Evolutionary conservation across 2,329 filamentous ascomycete genomes (phyloP).

Genomic region (Aspergillus brunneoviolaceus): DNA sequence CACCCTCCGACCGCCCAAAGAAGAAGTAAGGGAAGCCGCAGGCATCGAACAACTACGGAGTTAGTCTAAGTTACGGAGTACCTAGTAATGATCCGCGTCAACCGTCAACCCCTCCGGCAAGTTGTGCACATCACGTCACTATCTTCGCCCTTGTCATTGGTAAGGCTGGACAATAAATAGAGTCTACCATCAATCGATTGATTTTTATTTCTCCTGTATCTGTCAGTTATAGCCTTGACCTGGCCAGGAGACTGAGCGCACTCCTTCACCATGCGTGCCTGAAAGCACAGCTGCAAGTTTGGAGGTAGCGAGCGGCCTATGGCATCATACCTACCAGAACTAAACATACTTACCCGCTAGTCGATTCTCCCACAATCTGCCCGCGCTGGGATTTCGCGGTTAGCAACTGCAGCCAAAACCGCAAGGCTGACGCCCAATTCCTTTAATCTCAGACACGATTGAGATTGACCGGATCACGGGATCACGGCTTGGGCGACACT

Average conservation of each 20-base stretch:
- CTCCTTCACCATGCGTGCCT: not conserved
- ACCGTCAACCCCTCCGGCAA: not conserved
- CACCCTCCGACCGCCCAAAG: constrained; percentile 13
- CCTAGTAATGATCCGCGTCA: not conserved
- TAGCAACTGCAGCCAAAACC: not conserved
- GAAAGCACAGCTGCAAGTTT: not conserved
- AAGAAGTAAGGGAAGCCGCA: constrained; percentile 3
- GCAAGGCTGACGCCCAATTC: not conserved
- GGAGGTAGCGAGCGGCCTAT: constrained; percentile 1
- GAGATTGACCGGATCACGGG: not conserved
- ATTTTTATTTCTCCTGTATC: not conserved
- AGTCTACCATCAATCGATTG: not conserved
- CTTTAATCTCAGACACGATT: not conserved
- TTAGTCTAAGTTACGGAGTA: too few relatives aligned
- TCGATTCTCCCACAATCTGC: not conserved
- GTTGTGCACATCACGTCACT: not conserved
- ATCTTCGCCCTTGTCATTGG: not conserved
- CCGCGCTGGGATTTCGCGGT: constrained; percentile 3
- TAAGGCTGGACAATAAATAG: not conserved
- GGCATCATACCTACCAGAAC: constrained; percentile 6
- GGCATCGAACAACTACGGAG: not conserved
- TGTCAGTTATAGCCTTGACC: not conserved
- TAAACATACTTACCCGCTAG: constrained; percentile 5
- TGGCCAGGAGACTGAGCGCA: not conserved
- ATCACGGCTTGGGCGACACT: not conserved